Evolutionary conservation across 139 green algal genomes (phyloP).

Genomic region (Coelastrella sp.): DNA sequence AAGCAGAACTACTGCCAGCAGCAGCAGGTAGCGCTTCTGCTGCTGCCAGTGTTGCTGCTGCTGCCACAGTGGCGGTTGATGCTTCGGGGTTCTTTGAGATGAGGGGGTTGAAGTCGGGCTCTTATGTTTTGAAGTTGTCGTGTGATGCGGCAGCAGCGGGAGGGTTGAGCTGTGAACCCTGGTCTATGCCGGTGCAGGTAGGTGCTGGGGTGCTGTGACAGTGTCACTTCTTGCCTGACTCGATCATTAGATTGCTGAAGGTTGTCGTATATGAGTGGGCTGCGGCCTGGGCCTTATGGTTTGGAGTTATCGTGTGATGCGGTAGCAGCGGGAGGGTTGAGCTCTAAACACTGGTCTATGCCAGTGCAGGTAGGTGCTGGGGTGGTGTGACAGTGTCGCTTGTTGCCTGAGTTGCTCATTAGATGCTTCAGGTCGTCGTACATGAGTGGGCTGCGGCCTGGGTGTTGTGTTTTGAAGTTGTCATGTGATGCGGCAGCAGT

Average conservation of each 20-base stretch:
- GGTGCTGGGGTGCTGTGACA: neutral
- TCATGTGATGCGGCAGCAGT: conserved; percentile 5
- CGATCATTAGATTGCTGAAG: conserved; percentile 32
- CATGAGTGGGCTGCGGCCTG: conserved; percentile 16
- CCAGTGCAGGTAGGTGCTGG: conserved; percentile 26
- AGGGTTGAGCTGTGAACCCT: conserved; percentile 4
- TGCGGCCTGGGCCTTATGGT: conserved; percentile 5
- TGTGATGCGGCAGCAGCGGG: conserved; percentile 29
- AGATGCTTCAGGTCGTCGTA: conserved; percentile 36
- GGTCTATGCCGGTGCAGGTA: conserved; percentile 39
- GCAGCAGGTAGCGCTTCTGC: neutral
- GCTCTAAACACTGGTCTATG: neutral
- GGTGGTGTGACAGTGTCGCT: neutral
- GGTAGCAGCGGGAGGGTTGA: neutral
- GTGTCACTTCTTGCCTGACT: too few species aligned
- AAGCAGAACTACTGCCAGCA: conserved; percentile 40
- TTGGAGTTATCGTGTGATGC: neutral
- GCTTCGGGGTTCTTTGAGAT: conserved; percentile 46
- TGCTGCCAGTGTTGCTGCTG: neutral
- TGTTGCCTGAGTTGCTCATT: neutral
- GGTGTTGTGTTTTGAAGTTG: conserved; percentile 4
- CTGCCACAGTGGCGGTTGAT: conserved; percentile 12
- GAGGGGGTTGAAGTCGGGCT: conserved; percentile 8
- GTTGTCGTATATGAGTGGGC: conserved; percentile 30
- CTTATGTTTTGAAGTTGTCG: conserved; percentile 15